phyloP scores from a whole-genome alignment of 805 yeast genomes.

The Ogataea wickerhamii region DNA sequence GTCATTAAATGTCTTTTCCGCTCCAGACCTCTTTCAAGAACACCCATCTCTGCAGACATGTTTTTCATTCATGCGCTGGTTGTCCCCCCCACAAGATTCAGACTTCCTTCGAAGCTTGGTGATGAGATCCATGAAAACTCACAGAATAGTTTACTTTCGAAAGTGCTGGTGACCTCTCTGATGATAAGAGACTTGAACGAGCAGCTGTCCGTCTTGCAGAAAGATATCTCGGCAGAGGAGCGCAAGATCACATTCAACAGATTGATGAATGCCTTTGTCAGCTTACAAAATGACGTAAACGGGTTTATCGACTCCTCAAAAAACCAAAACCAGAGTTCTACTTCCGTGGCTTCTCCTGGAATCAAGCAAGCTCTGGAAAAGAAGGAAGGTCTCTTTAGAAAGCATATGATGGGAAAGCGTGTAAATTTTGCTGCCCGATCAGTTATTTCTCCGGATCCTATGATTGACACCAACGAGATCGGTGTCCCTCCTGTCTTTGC shows the following conservation, averaged over 20 bases:
- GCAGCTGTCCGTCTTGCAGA: conserved; percentile 63
- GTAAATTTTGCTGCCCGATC: conserved; percentile 99
- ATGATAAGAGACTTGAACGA: conserved; percentile 87
- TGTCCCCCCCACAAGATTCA: conserved; percentile 95
- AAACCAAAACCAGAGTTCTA: conserved; percentile 67
- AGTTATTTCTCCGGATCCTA: conserved; percentile 98
- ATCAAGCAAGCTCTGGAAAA: conserved; percentile 96
- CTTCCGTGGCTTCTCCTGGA: conserved; percentile 84
- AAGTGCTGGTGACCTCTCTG: conserved; percentile 73
- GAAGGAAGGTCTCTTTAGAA: conserved; percentile 97
- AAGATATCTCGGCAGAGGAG: conserved; percentile 62
- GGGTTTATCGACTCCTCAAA: conserved; percentile 90
- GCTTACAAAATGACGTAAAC: conserved; percentile 92
- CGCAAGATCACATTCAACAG: conserved; percentile 77
- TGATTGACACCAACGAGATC: conserved; percentile 93
- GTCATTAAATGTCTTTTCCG: conserved; percentile 75
- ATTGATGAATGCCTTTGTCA: conserved; percentile 93
- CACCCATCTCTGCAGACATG: conserved; percentile 63
- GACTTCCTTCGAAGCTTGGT: conserved; percentile 95
- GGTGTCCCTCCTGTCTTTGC: conserved; percentile 99
- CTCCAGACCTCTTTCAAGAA: conserved; percentile 60
- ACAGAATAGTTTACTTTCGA: conserved; percentile 83
- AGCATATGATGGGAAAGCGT: conserved; percentile 99
- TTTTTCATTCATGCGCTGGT: conserved; percentile 85
- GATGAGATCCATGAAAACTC: conserved; percentile 94